Evolutionary conservation across 345 rosid species (phyloP), one percentile per base, ranked within the genome.

Genomic region (Eucalyptus tenuipes): DNA sequence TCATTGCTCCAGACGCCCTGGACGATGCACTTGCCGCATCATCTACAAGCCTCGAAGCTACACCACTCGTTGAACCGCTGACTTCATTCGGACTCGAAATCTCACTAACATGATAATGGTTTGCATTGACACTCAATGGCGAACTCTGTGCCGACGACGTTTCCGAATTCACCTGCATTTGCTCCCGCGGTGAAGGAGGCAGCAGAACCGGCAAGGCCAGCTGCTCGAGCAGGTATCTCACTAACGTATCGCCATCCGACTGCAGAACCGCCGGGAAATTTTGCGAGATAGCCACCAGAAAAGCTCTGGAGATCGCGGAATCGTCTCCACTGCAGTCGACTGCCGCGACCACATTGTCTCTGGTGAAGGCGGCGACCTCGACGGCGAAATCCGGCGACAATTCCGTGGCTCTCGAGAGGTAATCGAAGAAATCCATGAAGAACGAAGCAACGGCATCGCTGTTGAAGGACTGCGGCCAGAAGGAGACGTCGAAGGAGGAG

Each of bases 381-480:
- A 88, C 47, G 22, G 92, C 91, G 52, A 98, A 97, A 84, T 95
- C 99, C 86, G 93, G 92, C 12, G 94, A 94, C 42, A 90, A 79
- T 37, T 92, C 93, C 3, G 94, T 93, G 31, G 96, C 93, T 44
- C 91, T 91, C 16, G 94, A 90, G 68, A 95, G 90, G 88, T 97
- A 95, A 4, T 91, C 92, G 27, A 98, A 86, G 91, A 97, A 98
- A 89, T 97, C 99, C 42, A 87, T 89, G 86, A 89, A 96, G 79
- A 97, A 98, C 2, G 94, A 89, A n/a, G 96, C 92, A 61, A 95
- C 93, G 85, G 93, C 89, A 80, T 93, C 97, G 88, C 40, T 64
- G 52, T 89, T 89, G 89, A 91, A 94, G 37, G 99, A 95, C 85
- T 95, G 98, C 64, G 99, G 99, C 99, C 99, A 98, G 86, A 95